Evolutionary conservation across 1,139 yeast genomes (phyloP).

Genomic region (Starmera stellimalicola): DNA sequence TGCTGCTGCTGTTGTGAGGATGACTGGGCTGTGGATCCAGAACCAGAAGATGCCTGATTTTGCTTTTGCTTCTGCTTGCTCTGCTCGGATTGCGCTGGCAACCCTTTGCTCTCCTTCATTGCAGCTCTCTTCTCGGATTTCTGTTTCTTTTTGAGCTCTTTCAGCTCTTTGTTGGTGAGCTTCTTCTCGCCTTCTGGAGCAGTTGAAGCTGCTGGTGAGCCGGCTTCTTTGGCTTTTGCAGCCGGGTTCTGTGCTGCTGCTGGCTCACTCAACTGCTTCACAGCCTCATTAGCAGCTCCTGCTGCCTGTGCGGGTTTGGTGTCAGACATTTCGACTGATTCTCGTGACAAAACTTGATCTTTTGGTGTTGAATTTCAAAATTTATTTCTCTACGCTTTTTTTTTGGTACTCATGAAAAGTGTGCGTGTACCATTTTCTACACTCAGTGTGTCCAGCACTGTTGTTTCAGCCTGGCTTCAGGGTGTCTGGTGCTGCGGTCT

Average conservation of each 20-base stretch:
- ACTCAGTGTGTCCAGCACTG: no score
- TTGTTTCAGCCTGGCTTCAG: no score
- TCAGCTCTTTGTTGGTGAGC: slow-evolving; percentile 72
- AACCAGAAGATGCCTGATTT: slow-evolving; percentile 4
- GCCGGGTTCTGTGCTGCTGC: slow-evolving; percentile 2
- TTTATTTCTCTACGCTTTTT: no score
- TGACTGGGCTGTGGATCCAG: slow-evolving; percentile 26
- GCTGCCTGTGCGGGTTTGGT: no score
- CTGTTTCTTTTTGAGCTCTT: slow-evolving; percentile 79
- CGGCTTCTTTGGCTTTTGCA: slow-evolving; percentile 4
- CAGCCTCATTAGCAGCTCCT: slow-evolving; percentile 4
- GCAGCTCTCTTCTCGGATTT: slow-evolving; percentile 85
- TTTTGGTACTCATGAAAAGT: no score
- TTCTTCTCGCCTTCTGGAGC: slow-evolving; percentile 17
- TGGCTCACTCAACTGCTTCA: background rate
- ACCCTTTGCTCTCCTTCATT: slow-evolving; percentile 45
- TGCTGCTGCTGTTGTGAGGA: slow-evolving; percentile 30
- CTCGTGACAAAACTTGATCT: no score
- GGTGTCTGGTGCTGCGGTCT: no score
- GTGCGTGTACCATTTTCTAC: no score
- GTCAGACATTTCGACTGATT: no score
- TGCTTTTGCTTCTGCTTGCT: slow-evolving; percentile 7
- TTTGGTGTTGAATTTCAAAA: no score
- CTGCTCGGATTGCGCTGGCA: slow-evolving; percentile 20
- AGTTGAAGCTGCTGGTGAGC: slow-evolving; percentile 3